Evolutionary conservation across 208 protist species (phyloP).

Genomic region (Balamuthia mandrillaris): DNA sequence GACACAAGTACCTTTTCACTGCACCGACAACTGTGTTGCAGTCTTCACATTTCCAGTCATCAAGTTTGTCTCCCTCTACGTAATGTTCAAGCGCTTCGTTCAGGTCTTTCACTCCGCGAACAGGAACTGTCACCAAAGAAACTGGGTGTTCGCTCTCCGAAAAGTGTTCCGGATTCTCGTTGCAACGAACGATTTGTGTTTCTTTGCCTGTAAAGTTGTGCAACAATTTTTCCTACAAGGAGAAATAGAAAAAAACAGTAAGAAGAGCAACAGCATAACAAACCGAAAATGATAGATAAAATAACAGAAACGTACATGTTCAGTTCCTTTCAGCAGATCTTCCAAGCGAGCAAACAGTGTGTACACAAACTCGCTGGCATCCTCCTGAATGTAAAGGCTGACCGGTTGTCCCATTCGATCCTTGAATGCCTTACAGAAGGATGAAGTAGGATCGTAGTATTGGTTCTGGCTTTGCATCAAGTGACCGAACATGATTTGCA

Average conservation of each 20-base stretch:
- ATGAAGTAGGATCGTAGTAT: conserved; percentile 9
- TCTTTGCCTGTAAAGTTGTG: conserved; percentile 3
- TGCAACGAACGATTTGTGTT: background rate
- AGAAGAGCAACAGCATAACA: too few relatives aligned
- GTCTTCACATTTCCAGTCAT: conserved; percentile 15
- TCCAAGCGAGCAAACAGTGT: background rate
- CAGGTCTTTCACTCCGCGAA: background rate
- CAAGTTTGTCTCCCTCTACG: background rate
- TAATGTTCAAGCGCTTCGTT: background rate
- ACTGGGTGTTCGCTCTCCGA: background rate
- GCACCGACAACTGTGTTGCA: conserved; percentile 1
- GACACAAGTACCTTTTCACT: background rate
- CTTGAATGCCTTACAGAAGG: conserved; percentile 28
- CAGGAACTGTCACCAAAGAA: background rate
- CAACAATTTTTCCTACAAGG: conserved; percentile 1
- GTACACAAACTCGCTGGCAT: conserved; percentile 20
- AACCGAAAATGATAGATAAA: background rate
- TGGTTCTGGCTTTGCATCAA: conserved; percentile 10
- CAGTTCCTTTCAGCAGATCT: conserved; percentile 3
- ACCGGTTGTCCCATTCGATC: background rate
- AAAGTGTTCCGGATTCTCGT: background rate
- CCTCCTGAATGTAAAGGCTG: conserved; percentile 9
- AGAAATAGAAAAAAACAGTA: too few relatives aligned
- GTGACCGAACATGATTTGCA: conserved; percentile 35
- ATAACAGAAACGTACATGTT: background rate